These are phyloP conservation scores for Gracilaria gracilis DNA, from an alignment of 23 red algal genomes.

Conservation along the genomic window DNA sequence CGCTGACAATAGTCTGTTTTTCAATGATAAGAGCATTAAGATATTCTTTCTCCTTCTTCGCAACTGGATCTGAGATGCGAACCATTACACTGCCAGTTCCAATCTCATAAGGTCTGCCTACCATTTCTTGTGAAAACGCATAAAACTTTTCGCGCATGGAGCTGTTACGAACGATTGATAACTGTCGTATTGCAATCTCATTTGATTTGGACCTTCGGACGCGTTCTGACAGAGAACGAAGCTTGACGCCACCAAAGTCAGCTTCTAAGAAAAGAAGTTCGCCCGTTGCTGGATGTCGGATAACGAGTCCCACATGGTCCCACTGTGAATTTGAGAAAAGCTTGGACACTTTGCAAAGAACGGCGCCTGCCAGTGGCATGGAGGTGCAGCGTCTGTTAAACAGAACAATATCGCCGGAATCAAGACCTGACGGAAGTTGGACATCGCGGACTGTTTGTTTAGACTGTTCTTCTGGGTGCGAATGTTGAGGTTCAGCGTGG, in stretches of 20 bases:
- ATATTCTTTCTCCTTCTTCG: constrained; percentile 95
- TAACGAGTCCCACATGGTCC: constrained; percentile 98
- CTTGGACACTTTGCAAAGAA: constrained; percentile 91
- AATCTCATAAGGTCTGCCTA: constrained; percentile 91
- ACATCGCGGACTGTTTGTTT: background rate
- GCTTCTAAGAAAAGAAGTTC: constrained; percentile 95
- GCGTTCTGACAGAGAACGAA: constrained; percentile 86
- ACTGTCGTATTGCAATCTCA: constrained; percentile 91
- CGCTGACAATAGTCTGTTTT: constrained; percentile 75
- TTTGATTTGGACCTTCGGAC: constrained; percentile 86
- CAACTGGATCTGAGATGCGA: constrained; percentile 83
- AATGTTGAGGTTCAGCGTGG: background rate
- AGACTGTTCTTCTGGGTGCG: background rate
- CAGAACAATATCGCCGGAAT: constrained; percentile 98
- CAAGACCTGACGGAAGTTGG: constrained; percentile 81
- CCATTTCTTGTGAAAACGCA: constrained; percentile 86
- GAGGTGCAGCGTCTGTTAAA: constrained; percentile 93
- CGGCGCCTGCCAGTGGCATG: constrained; percentile 86
- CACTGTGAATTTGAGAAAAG: constrained; percentile 88
- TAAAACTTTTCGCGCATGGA: constrained; percentile 78
- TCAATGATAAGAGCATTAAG: constrained; percentile 93
- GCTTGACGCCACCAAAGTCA: constrained; percentile 93
- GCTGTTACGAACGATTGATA: constrained; percentile 87
- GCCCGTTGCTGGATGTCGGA: constrained; percentile 68
- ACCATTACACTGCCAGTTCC: constrained; percentile 75